phyloP scores from a whole-genome alignment of 441 rosid species.

The Pelargonium hybrid region DNA sequence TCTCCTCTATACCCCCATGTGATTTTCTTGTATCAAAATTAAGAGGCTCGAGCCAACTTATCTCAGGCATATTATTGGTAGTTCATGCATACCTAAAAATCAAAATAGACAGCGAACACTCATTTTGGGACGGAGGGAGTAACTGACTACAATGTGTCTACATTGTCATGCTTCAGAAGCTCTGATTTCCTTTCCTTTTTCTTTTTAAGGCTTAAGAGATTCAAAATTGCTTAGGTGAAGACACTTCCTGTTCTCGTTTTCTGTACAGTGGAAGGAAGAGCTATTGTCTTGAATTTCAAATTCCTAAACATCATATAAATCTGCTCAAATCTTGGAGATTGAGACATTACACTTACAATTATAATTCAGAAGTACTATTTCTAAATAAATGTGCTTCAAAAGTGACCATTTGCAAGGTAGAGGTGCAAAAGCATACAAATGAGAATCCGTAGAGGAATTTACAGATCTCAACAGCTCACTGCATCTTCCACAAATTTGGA shows the following conservation, averaged over 20 bases:
- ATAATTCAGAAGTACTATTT: neutral
- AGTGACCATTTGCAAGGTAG: neutral
- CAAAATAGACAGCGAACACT: no score
- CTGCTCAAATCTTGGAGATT: neutral
- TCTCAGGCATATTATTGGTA: no score
- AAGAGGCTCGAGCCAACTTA: no score
- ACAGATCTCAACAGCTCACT: neutral
- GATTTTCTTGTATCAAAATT: no score
- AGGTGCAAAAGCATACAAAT: neutral
- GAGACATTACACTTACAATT: neutral
- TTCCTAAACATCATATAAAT: neutral
- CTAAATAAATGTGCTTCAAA: neutral
- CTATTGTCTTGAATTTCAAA: neutral
- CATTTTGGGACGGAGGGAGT: no score
- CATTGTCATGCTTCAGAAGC: no score
- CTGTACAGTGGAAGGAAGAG: neutral
- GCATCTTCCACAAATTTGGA: neutral
- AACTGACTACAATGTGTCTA: no score
- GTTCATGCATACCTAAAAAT: no score
- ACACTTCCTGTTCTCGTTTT: neutral
- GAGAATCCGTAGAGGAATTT: neutral
- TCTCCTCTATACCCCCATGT: no score
- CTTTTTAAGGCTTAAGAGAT: neutral
- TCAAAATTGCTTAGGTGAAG: neutral
- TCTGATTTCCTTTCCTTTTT: neutral